These are phyloP conservation scores for Tricholoma sp. DNA, from an alignment of 768 basidiomycete species.

Conservation along the genomic window DNA sequence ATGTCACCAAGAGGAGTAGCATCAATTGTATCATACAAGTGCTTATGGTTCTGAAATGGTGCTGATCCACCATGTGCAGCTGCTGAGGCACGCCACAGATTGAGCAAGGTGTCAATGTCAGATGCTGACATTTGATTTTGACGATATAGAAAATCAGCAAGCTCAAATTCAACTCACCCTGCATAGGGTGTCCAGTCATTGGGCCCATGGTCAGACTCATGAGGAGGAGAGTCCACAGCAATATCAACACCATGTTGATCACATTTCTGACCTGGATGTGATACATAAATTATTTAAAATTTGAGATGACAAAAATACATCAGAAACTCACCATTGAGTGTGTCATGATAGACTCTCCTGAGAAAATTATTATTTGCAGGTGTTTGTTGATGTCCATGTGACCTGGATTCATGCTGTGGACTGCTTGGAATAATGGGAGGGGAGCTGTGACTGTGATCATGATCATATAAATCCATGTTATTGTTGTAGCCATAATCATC, in stretches of 20 bases:
- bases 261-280: background rate
- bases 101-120: conserved; percentile 6
- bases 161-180: background rate
- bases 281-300: background rate
- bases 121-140: background rate
- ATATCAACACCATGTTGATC: background rate
- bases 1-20: background rate
- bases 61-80: background rate
- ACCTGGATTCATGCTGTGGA: background rate
- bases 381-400: background rate
- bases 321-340: background rate
- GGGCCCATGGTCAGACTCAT: background rate
- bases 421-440: background rate
- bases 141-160: background rate
- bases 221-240: background rate
- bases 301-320: background rate
- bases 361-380: background rate
- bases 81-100: conserved; percentile 18
- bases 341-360: background rate
- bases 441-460: background rate
- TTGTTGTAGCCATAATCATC: background rate
- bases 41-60: no score
- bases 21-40: no score
- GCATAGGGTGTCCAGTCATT: background rate
- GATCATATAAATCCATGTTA: background rate